Evolutionary conservation across 1,284 basidiomycete genomes (phyloP), one percentile per base, ranked within the genome.

Genomic region (Cutaneotrichosporon sp.): DNA sequence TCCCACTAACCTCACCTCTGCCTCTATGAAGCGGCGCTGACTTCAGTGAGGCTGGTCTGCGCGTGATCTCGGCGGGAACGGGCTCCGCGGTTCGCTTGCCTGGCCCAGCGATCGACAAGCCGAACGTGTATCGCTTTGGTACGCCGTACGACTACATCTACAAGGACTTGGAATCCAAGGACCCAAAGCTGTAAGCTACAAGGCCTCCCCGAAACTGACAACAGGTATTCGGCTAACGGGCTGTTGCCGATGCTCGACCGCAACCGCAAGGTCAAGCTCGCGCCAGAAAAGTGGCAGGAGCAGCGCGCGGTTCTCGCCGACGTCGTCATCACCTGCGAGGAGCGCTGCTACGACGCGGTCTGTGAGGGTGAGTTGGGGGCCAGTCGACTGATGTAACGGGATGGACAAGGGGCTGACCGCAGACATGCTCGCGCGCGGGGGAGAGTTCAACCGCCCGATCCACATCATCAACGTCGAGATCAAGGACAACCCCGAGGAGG

Each of bases 401-500:
- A n/a, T n/a, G n/a, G n/a, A n/a, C n/a, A n/a, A n/a, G n/a, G n/a
- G n/a, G n/a, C n/a, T n/a, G n/a, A n/a, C n/a, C 22, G 2, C 68
- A 97, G 97, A 99, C 81, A 82, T 99, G 20, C 83, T 99, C 62
- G 82, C 84, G 45, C 85, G 92, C 65, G 94, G 93, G 27, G 92
- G 95, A 2, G 95, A 99, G 65, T 88, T 89, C 74, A 98, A 95
- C 81, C 88, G 89, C 59, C 88, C 93, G 0, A 94, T 99, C 24
- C 97, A 99, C 78, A 81, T 99, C 58, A 93, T 99, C 78, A 99
- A 99, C 79, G 86, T 99, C 64, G 97, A 99, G 77, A 99, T 99
- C 81, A 97, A 92, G 82, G 97, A 99, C 80, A 99, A 97, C 74
- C 95, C 98, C 72, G 97, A 99, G 82, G 97, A 99, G 79, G 97